Base-by-base conservation (phyloP, 2,329 filamentous ascomycete genomes). In the Chaetomiaceae sp. region DNA sequence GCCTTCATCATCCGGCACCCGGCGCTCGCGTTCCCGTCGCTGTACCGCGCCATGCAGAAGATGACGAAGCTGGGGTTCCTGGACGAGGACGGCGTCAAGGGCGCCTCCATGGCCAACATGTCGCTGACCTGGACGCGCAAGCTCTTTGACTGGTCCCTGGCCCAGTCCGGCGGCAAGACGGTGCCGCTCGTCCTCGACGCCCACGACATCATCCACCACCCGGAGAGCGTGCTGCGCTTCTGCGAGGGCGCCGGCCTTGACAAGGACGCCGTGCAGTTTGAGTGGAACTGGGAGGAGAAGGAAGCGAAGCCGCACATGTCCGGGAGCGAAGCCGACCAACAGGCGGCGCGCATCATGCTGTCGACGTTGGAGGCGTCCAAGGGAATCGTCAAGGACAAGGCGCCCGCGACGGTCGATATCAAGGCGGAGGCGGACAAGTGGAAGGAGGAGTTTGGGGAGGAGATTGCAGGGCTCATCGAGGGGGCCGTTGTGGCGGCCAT, bases 1-100 rank as follows among this genome's bases (percentile, higher is more conserved):
- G 40, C 27, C 40, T 50, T 54, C 18, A 8, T 54, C 18, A 54
- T 54, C 46, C 52, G 52, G 14, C 52, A 54, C 46, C 46, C 52
- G 40, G 52, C 52, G 18, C 46, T 54, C 41, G 41, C 52, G 2
- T 50, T 25, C 32, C 46, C 52, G 29, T 54, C 52, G 9, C 14
- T 54, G 46, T 54, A 50, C 47, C 40, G 52, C 23, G 47, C 47
- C 23, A 23, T 48, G 44, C 11, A 6, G 3, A 32, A 32, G 20
- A 5, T 53, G 18, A 14, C 9, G 16, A 36, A 33, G 33, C 33
- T 36, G 4, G 18, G 23, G 13, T 13, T 30, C 14, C 8, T 38
- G 1, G 25, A 38, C 45, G 33, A 48, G 5, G 45, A 48, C 34
- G 45, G 45, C 1, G 11, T 38, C n/a, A 13, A 21, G 5, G 45